A percentile compares a stretch with the other conserved stretches of the same genome.
Evolutionary conservation across 2,329 filamentous ascomycete species (phyloP).

Genomic region (Paracoccidioides brasiliensis): DNA sequence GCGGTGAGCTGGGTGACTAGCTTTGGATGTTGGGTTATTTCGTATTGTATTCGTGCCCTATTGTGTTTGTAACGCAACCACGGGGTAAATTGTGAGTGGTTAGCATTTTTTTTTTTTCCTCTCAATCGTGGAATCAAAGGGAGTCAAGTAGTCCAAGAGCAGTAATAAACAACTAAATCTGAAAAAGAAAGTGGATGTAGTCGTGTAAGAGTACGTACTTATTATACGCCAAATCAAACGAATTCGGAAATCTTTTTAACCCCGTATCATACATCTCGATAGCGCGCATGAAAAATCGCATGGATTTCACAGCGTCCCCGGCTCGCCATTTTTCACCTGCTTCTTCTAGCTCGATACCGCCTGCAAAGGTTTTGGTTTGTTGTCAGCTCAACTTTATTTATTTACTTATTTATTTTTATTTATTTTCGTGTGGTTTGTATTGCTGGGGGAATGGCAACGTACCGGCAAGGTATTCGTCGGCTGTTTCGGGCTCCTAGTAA

Average conservation of each 20-base stretch:
- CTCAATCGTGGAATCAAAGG: background rate
- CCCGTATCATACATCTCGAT: constrained; percentile 54
- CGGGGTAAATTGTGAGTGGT: background rate
- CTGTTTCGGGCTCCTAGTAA: constrained; percentile 38
- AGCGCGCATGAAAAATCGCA: constrained; percentile 46
- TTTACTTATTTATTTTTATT: background rate
- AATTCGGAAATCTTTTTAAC: constrained; percentile 45
- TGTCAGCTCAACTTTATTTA: background rate
- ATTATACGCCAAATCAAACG: constrained; percentile 63
- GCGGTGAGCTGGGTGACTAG: constrained; percentile 46
- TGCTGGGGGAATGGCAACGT: constrained; percentile 1
- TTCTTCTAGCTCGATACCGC: constrained; percentile 56
- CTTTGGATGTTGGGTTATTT: constrained; percentile 53
- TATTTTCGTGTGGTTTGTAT: background rate
- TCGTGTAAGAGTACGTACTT: constrained; percentile 41
- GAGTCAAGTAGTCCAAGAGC: background rate
- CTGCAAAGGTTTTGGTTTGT: constrained; percentile 18
- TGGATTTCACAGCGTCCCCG: constrained; percentile 54
- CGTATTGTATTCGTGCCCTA: constrained; percentile 56
- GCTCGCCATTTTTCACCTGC: constrained; percentile 62
- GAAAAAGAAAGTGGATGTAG: background rate
- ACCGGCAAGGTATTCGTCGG: constrained; percentile 56
- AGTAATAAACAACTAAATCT: no score
- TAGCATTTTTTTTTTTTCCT: background rate
- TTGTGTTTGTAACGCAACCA: background rate